Conservation (phyloP, 1,139 yeast genomes). For the Suhomyces panamericanus region DNA sequence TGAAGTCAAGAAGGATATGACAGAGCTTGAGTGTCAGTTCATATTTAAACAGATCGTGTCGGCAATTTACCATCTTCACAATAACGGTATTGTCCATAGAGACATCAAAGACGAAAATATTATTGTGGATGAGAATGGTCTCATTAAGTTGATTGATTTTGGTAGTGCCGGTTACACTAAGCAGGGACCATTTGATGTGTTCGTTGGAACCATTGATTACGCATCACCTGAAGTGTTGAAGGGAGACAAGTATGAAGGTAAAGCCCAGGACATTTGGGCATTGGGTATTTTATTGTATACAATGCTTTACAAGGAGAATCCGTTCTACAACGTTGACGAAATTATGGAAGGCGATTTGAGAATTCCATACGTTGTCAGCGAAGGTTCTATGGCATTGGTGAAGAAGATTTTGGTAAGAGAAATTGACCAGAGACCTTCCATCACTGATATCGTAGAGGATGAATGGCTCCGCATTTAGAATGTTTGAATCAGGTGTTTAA, state of each 20-base stretch:
- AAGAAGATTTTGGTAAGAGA: constrained; percentile 65
- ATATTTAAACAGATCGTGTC: constrained; percentile 79
- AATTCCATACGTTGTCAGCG: constrained; percentile 62
- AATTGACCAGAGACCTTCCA: constrained; percentile 64
- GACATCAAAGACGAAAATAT: constrained; percentile 95
- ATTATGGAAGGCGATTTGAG: constrained; percentile 87
- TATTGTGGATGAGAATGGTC: constrained; percentile 75
- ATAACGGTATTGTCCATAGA: constrained; percentile 85
- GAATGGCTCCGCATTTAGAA: constrained; percentile 53
- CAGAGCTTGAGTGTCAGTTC: constrained; percentile 70
- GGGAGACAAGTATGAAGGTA: constrained; percentile 87
- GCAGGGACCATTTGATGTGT: constrained; percentile 94
- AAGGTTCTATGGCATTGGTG: constrained; percentile 59
- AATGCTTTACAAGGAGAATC: constrained; percentile 89
- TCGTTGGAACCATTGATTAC: constrained; percentile 95
- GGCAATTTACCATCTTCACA: constrained; percentile 79
- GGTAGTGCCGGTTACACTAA: constrained; percentile 90
- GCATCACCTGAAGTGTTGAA: constrained; percentile 95
- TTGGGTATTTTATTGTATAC: constrained; percentile 88
- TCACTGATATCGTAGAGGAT: constrained; percentile 66
- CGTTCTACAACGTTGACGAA: constrained; percentile 92
- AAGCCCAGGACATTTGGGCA: constrained; percentile 97
- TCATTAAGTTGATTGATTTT: constrained; percentile 85
- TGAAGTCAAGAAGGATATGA: constrained; percentile 78
- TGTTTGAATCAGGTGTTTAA: too few species aligned